phyloP scores from a whole-genome alignment of 2,329 filamentous ascomycete genomes.

The Reticulascus tulasneorum region DNA sequence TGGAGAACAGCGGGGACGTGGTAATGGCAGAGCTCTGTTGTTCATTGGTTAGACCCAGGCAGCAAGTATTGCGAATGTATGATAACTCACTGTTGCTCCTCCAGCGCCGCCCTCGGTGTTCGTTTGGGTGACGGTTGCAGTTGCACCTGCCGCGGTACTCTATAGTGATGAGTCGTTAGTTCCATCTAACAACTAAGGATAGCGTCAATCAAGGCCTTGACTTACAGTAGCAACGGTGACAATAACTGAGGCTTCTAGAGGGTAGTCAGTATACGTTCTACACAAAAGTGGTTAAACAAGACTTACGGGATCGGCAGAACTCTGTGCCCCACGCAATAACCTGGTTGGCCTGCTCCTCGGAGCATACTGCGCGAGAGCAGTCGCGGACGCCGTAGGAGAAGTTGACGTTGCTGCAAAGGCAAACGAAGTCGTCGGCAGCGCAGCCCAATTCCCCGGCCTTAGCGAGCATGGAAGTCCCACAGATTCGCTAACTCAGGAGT shows the following conservation, averaged over 20 bases:
- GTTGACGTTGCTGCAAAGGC: slow-evolving; percentile 43
- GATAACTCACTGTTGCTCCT: too few relatives aligned
- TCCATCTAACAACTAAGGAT: too few relatives aligned
- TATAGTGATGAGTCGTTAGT: too few relatives aligned
- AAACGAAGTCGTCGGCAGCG: slow-evolving; percentile 32
- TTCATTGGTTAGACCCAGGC: too few relatives aligned
- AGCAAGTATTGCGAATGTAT: too few relatives aligned
- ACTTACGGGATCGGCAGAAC: slow-evolving; percentile 35
- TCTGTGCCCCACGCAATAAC: slow-evolving; percentile 35
- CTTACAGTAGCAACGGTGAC: slow-evolving; percentile 11
- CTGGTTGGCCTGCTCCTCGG: slow-evolving; percentile 25
- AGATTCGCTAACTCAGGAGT: too few relatives aligned
- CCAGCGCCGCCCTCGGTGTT: too few relatives aligned
- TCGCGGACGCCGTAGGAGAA: slow-evolving; percentile 49
- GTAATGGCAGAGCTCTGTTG: slow-evolving; percentile 6
- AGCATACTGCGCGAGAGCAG: slow-evolving; percentile 43
- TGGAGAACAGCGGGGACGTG: slow-evolving; percentile 10
- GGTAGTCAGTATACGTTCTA: background rate
- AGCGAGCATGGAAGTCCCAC: slow-evolving; percentile 49
- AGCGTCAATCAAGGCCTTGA: too few relatives aligned
- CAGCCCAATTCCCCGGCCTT: slow-evolving; percentile 43
- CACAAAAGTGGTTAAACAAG: background rate
- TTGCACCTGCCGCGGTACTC: slow-evolving; percentile 8
- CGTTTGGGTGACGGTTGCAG: slow-evolving; percentile 7
- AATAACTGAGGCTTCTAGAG: slow-evolving; percentile 6